Evolutionary conservation across 768 basidiomycete species (phyloP).

Genomic region (Pisolithus orientalis): DNA sequence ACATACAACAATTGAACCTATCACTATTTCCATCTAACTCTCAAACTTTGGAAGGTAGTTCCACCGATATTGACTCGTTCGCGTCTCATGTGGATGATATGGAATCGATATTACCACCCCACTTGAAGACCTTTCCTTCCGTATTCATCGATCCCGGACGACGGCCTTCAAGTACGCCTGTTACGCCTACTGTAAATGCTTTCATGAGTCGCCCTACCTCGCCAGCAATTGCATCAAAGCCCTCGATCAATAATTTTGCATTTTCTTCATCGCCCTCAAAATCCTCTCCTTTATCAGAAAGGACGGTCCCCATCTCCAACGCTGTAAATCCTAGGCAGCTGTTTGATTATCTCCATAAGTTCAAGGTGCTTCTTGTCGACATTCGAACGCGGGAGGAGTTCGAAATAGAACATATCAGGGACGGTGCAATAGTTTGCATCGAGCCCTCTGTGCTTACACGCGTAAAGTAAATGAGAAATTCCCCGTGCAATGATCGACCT

Average conservation of each 20-base stretch:
- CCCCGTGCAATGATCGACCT: slow-evolving; percentile 2
- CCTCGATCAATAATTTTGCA: slow-evolving; percentile 35
- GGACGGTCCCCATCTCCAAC: slow-evolving; percentile 55
- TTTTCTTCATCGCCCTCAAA: slow-evolving; percentile 26
- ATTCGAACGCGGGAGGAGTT: slow-evolving; percentile 76
- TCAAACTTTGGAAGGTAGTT: slow-evolving; percentile 29
- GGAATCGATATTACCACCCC: slow-evolving; percentile 27
- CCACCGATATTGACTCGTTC: slow-evolving; percentile 4
- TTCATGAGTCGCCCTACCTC: slow-evolving; percentile 63
- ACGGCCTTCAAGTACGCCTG: slow-evolving; percentile 67
- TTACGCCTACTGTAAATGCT: slow-evolving; percentile 48
- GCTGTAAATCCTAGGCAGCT: slow-evolving; percentile 56
- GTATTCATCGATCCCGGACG: slow-evolving; percentile 42
- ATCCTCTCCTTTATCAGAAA: slow-evolving; percentile 24
- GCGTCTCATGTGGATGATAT: slow-evolving; percentile 26
- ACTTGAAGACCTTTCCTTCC: slow-evolving; percentile 31
- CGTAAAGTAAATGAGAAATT: slow-evolving; percentile 45
- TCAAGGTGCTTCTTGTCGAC: slow-evolving; percentile 70
- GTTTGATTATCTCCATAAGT: slow-evolving; percentile 46
- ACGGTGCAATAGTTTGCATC: slow-evolving; percentile 68
- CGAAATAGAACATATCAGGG: slow-evolving; percentile 64
- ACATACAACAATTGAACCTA: slow-evolving; percentile 62
- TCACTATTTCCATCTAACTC: slow-evolving; percentile 47
- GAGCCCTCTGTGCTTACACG: slow-evolving; percentile 75
- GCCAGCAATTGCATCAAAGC: slow-evolving; percentile 40